phyloP scores from a whole-genome alignment of 306 rosid genomes.

The Cicer bijugum region DNA sequence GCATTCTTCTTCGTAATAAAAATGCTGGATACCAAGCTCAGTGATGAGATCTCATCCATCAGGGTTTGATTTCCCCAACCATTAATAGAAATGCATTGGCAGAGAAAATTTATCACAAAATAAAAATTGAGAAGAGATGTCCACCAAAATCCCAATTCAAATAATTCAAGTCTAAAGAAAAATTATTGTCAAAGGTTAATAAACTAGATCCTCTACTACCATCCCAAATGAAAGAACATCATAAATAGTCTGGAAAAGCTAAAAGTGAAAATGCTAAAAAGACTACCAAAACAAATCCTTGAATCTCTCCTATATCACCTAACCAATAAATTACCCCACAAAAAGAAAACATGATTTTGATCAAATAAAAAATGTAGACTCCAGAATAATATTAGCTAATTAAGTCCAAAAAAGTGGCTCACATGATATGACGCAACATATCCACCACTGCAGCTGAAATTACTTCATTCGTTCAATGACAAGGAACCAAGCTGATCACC shows the following conservation, averaged over 20 bases:
- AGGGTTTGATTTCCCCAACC: slow-evolving; percentile 2
- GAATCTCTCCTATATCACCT: slow-evolving; percentile 43
- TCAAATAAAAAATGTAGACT: slow-evolving; percentile 31
- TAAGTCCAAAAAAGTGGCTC: slow-evolving; percentile 40
- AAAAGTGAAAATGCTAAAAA: slow-evolving; percentile 23
- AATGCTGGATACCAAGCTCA: not conserved
- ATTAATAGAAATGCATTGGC: not conserved
- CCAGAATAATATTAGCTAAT: slow-evolving; percentile 38
- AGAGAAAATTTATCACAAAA: not conserved
- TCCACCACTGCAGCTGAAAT: slow-evolving; percentile 18
- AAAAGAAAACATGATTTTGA: slow-evolving; percentile 37
- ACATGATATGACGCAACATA: slow-evolving; percentile 11
- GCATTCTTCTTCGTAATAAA: no score
- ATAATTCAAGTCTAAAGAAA: slow-evolving; percentile 24
- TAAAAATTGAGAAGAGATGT: not conserved
- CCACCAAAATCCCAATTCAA: slow-evolving; percentile 18
- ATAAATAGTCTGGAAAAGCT: slow-evolving; percentile 32
- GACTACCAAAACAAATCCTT: slow-evolving; percentile 43
- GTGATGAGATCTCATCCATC: not conserved
- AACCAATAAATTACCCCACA: slow-evolving; percentile 33
- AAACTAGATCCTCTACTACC: slow-evolving; percentile 23
- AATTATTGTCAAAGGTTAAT: slow-evolving; percentile 32
- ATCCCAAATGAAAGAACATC: slow-evolving; percentile 36
- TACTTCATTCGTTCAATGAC: slow-evolving; percentile 58
- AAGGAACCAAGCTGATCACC: slow-evolving; percentile 61